phyloP scores from a whole-genome alignment of 306 rosid species.

The Datisca glomerata region DNA sequence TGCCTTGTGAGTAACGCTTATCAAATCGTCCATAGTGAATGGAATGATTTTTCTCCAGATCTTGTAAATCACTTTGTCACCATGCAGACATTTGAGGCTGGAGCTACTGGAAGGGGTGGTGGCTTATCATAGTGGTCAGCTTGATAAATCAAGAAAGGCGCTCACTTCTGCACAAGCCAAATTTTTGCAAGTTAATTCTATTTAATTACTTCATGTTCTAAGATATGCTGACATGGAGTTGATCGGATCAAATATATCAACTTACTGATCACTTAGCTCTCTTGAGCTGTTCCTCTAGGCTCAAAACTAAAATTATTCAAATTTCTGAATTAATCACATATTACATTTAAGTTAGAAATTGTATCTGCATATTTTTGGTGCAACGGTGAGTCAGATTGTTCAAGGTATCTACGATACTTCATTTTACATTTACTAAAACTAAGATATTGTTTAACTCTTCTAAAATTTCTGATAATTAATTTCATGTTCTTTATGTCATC shows the following conservation, averaged over 20 bases:
- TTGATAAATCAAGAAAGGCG: constrained; percentile 49
- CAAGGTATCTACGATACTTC: no score
- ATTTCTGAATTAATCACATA: no score
- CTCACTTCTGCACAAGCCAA: constrained; percentile 54
- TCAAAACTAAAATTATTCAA: no score
- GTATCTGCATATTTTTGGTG: no score
- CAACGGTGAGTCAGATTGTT: no score
- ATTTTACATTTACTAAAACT: no score
- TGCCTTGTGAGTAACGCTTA: constrained; percentile 81
- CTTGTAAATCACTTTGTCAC: constrained; percentile 9
- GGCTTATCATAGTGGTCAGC: constrained; percentile 68
- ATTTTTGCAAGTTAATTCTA: constrained; percentile 39
- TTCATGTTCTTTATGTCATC: no score
- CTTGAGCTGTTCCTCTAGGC: neutral
- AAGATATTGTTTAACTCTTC: no score
- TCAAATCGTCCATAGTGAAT: neutral
- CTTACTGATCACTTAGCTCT: constrained; percentile 2
- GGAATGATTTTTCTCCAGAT: constrained; percentile 5
- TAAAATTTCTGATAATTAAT: no score
- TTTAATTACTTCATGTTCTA: neutral
- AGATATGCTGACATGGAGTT: neutral
- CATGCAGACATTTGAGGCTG: constrained; percentile 60
- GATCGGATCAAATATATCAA: no score
- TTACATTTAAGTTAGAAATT: no score
- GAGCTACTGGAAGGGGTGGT: constrained; percentile 93